Base-by-base conservation (phyloP, 2,329 filamentous ascomycete genomes). In the Fusarium metavorans region DNA sequence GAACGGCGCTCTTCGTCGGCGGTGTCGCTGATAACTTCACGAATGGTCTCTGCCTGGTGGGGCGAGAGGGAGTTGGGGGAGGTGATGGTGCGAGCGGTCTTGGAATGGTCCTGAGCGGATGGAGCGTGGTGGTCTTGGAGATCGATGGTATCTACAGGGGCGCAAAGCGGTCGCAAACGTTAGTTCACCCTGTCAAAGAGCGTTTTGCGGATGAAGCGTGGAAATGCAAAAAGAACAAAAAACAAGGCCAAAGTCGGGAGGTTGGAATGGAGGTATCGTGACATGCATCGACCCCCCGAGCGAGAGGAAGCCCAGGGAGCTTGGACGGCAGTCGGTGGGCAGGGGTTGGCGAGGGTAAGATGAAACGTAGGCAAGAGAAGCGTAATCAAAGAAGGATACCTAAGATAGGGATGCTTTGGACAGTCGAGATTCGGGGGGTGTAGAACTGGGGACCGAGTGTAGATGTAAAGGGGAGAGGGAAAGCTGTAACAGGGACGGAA, bases 11-110 rank as follows among this genome's bases (percentile, higher is more conserved):
- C 89, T 81, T 97, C 93, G 81, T 95, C 91, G 75, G 90, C 91
- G 60, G 90, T 88, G 81, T 97, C 94, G 80, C 94, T 90, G 74
- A 92, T 90, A 66, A 95, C 93, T 81, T 94, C 93, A 79, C 94
- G 92, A 74, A 98, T 87, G 20, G 95, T 93, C 78, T 94, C 92
- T 77, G 95, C 93, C 84, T 98, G 95, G 82, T 98, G 95, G 52
- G 94, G 92, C 75, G 92, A 93, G 79, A 93, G 85, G 87, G 68
- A 73, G 87, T 74, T 85, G 87, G 71, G 65, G 85, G 86, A 80
- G 25, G 70, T 43, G 23, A 72, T 72, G 59, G 65, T 37, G 34
- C 61, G 65, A 58, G 73, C 71, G 57, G 67, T 70, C 52, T 77
- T 78, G 65, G 89, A 87, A 83, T 97, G 95, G 81, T 95, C 93